Evolutionary conservation across 306 rosid genomes (phyloP).

Genomic region (Ormosia emarginata): DNA sequence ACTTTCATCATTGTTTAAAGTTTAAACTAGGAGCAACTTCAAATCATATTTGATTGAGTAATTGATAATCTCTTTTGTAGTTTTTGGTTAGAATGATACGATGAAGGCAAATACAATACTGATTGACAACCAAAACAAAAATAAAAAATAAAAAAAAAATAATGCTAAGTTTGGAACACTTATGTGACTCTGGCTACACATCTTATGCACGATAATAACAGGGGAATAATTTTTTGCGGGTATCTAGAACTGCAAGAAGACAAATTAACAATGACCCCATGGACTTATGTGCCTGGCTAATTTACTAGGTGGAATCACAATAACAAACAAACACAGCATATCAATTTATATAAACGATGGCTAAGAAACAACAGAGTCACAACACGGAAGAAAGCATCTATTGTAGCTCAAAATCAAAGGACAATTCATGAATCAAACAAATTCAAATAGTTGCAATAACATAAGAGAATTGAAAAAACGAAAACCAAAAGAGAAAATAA

Average conservation of each 20-base stretch:
- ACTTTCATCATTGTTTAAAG: neutral
- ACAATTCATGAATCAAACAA: no score
- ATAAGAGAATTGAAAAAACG: no score
- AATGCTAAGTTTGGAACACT: neutral
- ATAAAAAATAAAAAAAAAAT: no score
- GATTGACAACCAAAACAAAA: neutral
- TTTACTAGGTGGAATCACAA: conserved; percentile 8
- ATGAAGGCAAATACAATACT: neutral
- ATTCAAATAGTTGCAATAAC: no score
- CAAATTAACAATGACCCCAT: conserved; percentile 20
- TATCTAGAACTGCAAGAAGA: conserved; percentile 25
- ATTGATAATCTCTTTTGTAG: neutral
- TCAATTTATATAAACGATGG: conserved; percentile 28
- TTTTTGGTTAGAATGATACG: neutral
- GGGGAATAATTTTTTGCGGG: conserved; percentile 34
- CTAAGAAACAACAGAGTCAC: no score
- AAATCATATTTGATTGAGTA: neutral
- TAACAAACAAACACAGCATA: conserved; percentile 25
- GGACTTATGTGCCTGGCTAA: neutral
- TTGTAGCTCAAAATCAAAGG: no score
- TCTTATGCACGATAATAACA: conserved; percentile 2
- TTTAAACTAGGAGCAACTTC: neutral
- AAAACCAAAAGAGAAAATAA: no score
- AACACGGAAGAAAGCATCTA: no score
- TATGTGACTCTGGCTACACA: conserved; percentile 16